Base-by-base conservation (phyloP, 2,329 filamentous ascomycete genomes). In the Lecanosticta acicola region DNA sequence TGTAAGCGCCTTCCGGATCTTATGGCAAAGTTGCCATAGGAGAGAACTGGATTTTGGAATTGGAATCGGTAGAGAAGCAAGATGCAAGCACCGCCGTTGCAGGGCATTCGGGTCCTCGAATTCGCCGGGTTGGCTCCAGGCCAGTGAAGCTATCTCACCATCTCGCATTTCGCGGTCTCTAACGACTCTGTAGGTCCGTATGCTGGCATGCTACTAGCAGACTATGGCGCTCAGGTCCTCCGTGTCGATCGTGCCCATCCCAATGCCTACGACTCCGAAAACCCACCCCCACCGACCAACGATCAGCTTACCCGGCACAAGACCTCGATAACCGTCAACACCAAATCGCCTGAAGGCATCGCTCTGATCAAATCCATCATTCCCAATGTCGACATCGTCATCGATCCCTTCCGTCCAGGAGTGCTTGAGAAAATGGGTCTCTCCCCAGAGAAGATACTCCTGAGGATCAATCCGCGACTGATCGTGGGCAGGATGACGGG, bases 341-440 rank as follows among this genome's bases (percentile, higher is more conserved):
- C 96, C 42, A 94, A 93, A 62, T 76, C 78, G 0, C 56, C 77
- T 0, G 57, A 67, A 1, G 89, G 87, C 4, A 64, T 81, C 10
- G 73, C 74, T 1, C 71, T 96, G 4, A 67, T 95, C 43, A 81
- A 81, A 50, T 71, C 75, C 2, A 74, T 96, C 1, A 69, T 84
- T 29, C 67, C 71, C 13, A 64, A 71, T 13, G 75, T 81, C 45
- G 91, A 97, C 67, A 74, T 96, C 29, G 67, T 97, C 20, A 93
- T 97, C 65, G 93, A 97, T 66, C 91, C 93, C 0, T 97, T 89
- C 72, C 85, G 91, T 0, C 91, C 91, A 0, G 88, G 89, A 29
- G 87, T 96, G 1, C 77, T 97, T 2, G 91, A 97, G 69, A 85
- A 84, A 41, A 79, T 91, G 8, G 85, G 85, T 0, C 78, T 97